Conservation (phyloP, 2,329 filamentous ascomycete species). For the Lomentospora prolificans region DNA sequence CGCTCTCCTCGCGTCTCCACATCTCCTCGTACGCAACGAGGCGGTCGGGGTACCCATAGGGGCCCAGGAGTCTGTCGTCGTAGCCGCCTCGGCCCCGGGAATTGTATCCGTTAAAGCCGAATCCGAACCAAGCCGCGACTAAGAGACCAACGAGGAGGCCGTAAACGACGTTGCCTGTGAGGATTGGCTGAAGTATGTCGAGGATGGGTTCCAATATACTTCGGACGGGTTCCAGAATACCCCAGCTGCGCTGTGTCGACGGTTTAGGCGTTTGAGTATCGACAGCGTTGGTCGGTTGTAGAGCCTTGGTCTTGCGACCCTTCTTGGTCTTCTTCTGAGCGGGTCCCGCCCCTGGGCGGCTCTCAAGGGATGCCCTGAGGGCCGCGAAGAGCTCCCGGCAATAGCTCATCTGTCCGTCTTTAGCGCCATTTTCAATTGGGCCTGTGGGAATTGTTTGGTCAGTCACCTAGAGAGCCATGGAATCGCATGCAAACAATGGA, state of each 20-base stretch:
- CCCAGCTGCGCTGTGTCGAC: slow-evolving; percentile 52
- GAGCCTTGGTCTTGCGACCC: slow-evolving; percentile 40
- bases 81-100: slow-evolving; percentile 20
- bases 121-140: slow-evolving; percentile 64
- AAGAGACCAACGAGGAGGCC: slow-evolving; percentile 64
- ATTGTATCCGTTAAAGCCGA: slow-evolving; percentile 35
- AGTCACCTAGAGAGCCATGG: not conserved
- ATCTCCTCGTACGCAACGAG: slow-evolving; percentile 85
- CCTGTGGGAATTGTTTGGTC: slow-evolving; percentile 41
- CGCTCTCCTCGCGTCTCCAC: slow-evolving; percentile 79
- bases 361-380: slow-evolving; percentile 62
- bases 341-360: slow-evolving; percentile 44
- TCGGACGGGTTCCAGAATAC: slow-evolving; percentile 69
- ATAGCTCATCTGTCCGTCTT: slow-evolving; percentile 78
- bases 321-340: slow-evolving; percentile 52
- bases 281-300: slow-evolving; percentile 28
- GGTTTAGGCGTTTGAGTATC: slow-evolving; percentile 30
- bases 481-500: not conserved
- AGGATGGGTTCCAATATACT: slow-evolving; percentile 58
- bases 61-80: slow-evolving; percentile 23
- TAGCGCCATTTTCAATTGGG: slow-evolving; percentile 91
- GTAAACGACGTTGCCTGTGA: slow-evolving; percentile 70
- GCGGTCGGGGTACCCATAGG: slow-evolving; percentile 48
- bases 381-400: slow-evolving; percentile 69
- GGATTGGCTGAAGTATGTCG: slow-evolving; percentile 59